Evolutionary conservation across 2,329 filamentous ascomycete species (phyloP), one percentile per base, ranked within the genome.

Genomic region (Stagonosporopsis chrysanthemi): DNA sequence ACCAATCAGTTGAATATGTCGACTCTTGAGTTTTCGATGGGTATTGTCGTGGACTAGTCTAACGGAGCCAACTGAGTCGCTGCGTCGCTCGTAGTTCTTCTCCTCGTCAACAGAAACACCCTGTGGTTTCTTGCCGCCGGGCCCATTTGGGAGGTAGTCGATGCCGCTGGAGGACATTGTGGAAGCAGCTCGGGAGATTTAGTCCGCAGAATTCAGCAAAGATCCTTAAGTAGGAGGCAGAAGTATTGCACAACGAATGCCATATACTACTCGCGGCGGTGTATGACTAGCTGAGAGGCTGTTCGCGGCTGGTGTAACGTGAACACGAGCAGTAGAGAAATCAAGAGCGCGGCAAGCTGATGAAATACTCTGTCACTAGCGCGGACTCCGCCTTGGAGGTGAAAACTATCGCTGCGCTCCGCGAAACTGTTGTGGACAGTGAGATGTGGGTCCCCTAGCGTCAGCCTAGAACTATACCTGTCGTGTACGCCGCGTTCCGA

Each of bases 1-100:
- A 50, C 79, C 79, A 51, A 81, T 81, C 22, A 81, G 71, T 58
- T 81, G 79, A 47, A 81, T 81, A 56, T 81, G 79, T 43, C 79
- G 72, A 48, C 79, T 77, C 62, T 78, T 78, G 49, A 81, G 71
- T 63, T 75, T 80, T 33, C 79, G 72, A 53, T 80, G 78, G 7
- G 79, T 81, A 12, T 73, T 65, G 56, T 78, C 76, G 59, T 69
- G 64, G 12, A 72, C 64, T n/a, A 60, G 52, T 54, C 68, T 70
- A 7, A 76, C 62, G 15, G 71, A 74, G 15, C 61, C 61, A 31
- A 65, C 62, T 7, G 60, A 56, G 28, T 70, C 71, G 12, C 61
- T 60, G 44, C 67, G 70, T 40, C 69, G 70, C 24, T 65, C 66
- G 40, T 56, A 56, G 24, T 51, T 58, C 59, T 75, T 76, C 44